Evolutionary conservation across 768 basidiomycete genomes (phyloP).

Genomic region (Collybia nuda): DNA sequence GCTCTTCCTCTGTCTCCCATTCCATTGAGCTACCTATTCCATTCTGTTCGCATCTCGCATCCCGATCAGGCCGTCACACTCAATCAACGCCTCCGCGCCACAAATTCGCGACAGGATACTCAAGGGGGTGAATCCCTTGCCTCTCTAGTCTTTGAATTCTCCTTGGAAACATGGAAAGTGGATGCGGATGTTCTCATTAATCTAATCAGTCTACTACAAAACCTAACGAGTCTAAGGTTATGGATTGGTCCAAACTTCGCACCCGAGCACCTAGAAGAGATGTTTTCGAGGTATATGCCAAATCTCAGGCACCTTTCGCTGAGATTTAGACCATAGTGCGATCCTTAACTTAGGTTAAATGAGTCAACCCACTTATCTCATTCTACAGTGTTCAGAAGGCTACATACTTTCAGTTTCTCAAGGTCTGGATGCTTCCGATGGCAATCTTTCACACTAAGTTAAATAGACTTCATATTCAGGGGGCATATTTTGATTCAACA

Average conservation of each 20-base stretch:
- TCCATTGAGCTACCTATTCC: slow-evolving; percentile 56
- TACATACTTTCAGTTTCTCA: slow-evolving; percentile 81
- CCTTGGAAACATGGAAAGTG: slow-evolving; percentile 62
- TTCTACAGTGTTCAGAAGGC: slow-evolving; percentile 61
- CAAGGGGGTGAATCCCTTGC: slow-evolving; percentile 18
- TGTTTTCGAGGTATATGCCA: slow-evolving; percentile 48
- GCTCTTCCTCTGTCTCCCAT: slow-evolving; percentile 65
- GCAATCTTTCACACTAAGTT: background rate
- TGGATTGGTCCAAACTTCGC: slow-evolving; percentile 79
- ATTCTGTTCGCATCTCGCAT: slow-evolving; percentile 48
- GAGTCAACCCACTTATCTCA: background rate
- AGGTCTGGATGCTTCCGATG: slow-evolving; percentile 32
- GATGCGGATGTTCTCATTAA: slow-evolving; percentile 78
- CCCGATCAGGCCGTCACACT: slow-evolving; percentile 55
- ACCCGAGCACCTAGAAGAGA: slow-evolving; percentile 79
- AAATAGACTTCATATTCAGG: slow-evolving; percentile 35
- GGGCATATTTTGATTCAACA: slow-evolving; percentile 81
- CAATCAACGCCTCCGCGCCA: slow-evolving; percentile 51
- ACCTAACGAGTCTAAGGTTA: slow-evolving; percentile 50
- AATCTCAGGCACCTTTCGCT: slow-evolving; percentile 55
- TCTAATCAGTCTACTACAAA: slow-evolving; percentile 57
- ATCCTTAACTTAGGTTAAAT: background rate
- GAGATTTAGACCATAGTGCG: slow-evolving; percentile 84
- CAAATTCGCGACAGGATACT: slow-evolving; percentile 1
- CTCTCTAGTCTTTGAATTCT: slow-evolving; percentile 47